Conservation (phyloP, 768 basidiomycete species). For the Daedaleopsis nitida region DNA sequence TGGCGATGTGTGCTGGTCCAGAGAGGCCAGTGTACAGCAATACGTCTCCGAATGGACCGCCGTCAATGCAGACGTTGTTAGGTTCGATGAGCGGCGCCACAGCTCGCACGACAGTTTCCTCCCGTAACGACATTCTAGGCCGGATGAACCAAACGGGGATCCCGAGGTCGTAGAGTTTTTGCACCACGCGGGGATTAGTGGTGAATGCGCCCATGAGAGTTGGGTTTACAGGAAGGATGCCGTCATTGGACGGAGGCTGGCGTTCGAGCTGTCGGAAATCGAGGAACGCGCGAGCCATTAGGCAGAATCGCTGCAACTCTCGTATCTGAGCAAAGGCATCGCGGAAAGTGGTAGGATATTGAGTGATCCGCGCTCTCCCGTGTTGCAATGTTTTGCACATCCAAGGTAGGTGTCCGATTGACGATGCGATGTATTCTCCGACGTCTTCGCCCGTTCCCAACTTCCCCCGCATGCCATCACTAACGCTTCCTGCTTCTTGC, state of each 20-base stretch:
- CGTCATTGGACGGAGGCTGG: not conserved
- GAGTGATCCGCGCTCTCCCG: not conserved
- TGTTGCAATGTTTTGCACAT: not conserved
- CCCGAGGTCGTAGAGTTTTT: not conserved
- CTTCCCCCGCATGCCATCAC: too few relatives aligned
- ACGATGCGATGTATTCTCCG: too few relatives aligned
- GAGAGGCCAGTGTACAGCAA: not conserved
- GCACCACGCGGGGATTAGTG: not conserved
- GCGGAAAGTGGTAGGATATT: not conserved
- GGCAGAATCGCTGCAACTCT: not conserved
- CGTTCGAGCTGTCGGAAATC: not conserved
- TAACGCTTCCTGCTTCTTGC: too few relatives aligned
- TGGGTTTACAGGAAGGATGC: not conserved
- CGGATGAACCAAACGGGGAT: constrained; percentile 3
- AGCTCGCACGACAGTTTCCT: not conserved
- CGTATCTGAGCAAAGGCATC: not conserved
- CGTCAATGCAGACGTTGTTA: not conserved
- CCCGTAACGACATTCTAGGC: not conserved
- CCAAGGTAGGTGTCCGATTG: too few relatives aligned
- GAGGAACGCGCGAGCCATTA: not conserved
- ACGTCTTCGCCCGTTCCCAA: too few relatives aligned
- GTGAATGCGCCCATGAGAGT: constrained; percentile 1
- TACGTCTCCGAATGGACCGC: not conserved
- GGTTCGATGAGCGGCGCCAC: not conserved
- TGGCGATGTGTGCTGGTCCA: not conserved